Percentiles rank a stretch among this genome's conserved stretches.
phyloP scores from a whole-genome alignment of 2,329 filamentous ascomycete genomes.

The Cryoendolithus antarcticus region DNA sequence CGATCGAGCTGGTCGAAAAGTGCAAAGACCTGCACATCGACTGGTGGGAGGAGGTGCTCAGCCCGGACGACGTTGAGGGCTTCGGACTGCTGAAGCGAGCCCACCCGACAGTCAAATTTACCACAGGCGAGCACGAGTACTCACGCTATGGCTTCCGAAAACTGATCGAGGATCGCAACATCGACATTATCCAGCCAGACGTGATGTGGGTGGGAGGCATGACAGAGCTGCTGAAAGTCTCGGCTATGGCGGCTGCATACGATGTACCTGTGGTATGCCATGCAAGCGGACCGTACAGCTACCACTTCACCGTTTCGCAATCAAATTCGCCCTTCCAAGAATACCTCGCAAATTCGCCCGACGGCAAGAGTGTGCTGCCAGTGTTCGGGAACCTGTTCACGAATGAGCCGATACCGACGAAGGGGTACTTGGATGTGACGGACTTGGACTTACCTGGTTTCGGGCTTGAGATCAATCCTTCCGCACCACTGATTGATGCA shows the following conservation, averaged over 20 bases:
- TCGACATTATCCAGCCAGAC: slow-evolving; percentile 90
- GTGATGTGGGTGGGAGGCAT: slow-evolving; percentile 95
- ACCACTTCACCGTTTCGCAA: slow-evolving; percentile 91
- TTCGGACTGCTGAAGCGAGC: slow-evolving; percentile 83
- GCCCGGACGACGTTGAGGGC: slow-evolving; percentile 83
- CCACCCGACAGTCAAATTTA: slow-evolving; percentile 84
- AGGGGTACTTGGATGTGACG: slow-evolving; percentile 67
- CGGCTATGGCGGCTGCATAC: slow-evolving; percentile 81
- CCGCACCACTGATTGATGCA: slow-evolving; percentile 66
- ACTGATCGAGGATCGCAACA: slow-evolving; percentile 77
- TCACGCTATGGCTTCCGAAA: slow-evolving; percentile 91
- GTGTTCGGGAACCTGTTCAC: slow-evolving; percentile 86
- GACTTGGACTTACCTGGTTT: slow-evolving; percentile 84
- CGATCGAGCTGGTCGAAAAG: slow-evolving; percentile 77
- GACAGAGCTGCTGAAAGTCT: slow-evolving; percentile 82
- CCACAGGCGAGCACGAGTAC: slow-evolving; percentile 91
- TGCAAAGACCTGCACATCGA: slow-evolving; percentile 78
- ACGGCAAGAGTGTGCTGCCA: slow-evolving; percentile 78
- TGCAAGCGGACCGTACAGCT: slow-evolving; percentile 85
- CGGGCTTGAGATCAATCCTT: slow-evolving; percentile 74
- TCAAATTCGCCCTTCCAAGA: slow-evolving; percentile 91
- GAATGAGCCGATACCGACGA: slow-evolving; percentile 77
- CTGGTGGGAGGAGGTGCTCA: slow-evolving; percentile 95
- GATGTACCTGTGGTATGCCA: slow-evolving; percentile 94
- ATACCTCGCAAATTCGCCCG: slow-evolving; percentile 84